These are phyloP conservation scores for Malassezia sympodialis DNA, from an alignment of 1,284 basidiomycete genomes.

Conservation along the genomic window DNA sequence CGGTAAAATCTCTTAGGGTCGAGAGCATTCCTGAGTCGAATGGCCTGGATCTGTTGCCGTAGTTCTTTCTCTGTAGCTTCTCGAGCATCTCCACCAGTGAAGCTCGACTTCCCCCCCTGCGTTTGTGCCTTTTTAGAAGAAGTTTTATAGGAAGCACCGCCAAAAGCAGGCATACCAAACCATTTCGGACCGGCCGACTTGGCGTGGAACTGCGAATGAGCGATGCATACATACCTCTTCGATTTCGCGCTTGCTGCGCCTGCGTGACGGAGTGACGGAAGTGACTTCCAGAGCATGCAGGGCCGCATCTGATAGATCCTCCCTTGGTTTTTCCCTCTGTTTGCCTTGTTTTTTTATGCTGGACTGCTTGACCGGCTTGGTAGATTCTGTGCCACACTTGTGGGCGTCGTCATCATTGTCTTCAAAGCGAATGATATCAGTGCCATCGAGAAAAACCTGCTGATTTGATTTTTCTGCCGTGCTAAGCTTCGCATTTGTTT, in stretches of 20 bases:
- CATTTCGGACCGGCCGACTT: conserved; percentile 65
- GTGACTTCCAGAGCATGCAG: background rate
- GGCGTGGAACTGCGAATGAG: background rate
- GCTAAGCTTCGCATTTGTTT: background rate
- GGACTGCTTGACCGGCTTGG: background rate
- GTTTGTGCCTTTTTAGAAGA: conserved; percentile 21
- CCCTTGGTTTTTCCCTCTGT: background rate
- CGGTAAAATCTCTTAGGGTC: conserved; percentile 94
- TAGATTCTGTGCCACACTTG: background rate
- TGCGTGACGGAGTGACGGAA: background rate
- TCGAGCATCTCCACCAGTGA: conserved; percentile 31
- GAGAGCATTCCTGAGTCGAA: conserved; percentile 78
- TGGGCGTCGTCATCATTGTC: conserved; percentile 1
- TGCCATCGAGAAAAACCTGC: conserved; percentile 8
- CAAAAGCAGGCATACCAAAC: conserved; percentile 80
- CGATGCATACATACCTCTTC: conserved; percentile 1
- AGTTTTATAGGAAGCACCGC: conserved; percentile 6
- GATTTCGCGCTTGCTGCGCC: conserved; percentile 12
- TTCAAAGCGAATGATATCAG: conserved; percentile 9
- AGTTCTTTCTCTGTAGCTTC: conserved; percentile 53
- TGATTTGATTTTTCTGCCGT: background rate
- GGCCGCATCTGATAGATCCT: background rate
- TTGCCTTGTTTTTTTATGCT: background rate
- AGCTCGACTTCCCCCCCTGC: conserved; percentile 22
- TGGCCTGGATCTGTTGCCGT: conserved; percentile 81